Evolutionary conservation across 345 rosid genomes (phyloP), one percentile per base, ranked within the genome.

Genomic region (Theobroma cacao): DNA sequence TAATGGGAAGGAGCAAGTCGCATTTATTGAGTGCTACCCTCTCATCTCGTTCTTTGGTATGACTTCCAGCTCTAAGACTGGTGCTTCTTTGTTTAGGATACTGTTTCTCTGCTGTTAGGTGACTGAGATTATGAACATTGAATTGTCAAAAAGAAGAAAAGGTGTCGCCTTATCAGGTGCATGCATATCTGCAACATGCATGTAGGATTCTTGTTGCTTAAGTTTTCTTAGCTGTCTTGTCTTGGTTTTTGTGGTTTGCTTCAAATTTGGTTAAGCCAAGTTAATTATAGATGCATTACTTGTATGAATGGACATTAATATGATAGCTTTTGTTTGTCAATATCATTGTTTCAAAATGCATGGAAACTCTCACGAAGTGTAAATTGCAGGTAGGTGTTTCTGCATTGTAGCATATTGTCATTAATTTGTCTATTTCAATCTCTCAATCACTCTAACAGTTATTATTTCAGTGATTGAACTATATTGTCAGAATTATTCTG

Each of bases 31-130:
- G 77, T 34, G 73, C 67, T 67, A 73, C 62, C 30, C 80, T 86
- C 72, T 78, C 92, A 26, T 88, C 86, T 31, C 58, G 63, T 40
- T 77, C 75, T 70, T 83, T 72, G 78, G 97, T 93, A 87, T 77
- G 48, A 31, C 45, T 78, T 81, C 31, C 13, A 26, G n/a, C 24
- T 45, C 69, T 36, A 28, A 12, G 4, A 48, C 24, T 20, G 5
- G 2, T 14, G 59, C 55, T 63, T 24, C 56, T 28, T 38, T 52
- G 11, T 66, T 31, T 66, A 24, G 13, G 52, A 33, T 14, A 13
- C 0, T 0, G 2, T 53, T 24, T 52, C 18, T 65, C 31, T 1
- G 12, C 15, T 60, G 12, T 48, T 73, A 26, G 11, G 33, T 17
- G 30, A 10, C 64, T 64, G 52, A 67, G 64, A 77, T 63, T 80